phyloP scores from a whole-genome alignment of 208 protist genomes.

The Wallacemonas sp. region DNA sequence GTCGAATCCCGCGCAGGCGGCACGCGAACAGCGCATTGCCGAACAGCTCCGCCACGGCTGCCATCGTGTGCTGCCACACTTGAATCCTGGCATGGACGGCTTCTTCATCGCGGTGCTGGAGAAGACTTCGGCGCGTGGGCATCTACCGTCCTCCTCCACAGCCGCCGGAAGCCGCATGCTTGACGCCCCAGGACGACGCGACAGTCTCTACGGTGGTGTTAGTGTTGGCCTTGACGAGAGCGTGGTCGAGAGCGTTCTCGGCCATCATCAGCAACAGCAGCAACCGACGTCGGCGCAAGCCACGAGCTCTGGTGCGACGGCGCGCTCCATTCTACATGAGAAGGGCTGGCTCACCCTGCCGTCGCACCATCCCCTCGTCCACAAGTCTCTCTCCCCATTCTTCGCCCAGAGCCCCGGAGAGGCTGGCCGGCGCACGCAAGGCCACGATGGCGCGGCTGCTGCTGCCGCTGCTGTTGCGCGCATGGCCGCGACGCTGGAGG shows the following conservation, averaged over 20 bases:
- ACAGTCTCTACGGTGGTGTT: neutral
- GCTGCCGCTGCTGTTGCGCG: neutral
- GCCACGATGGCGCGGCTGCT: too few species aligned
- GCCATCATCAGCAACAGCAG: neutral
- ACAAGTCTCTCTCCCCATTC: constrained; percentile 5
- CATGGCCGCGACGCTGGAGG: neutral
- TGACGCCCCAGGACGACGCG: neutral
- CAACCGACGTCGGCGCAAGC: neutral
- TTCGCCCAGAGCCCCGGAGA: neutral
- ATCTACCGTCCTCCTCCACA: neutral
- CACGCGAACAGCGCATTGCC: constrained; percentile 10
- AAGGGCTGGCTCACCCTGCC: constrained; percentile 17
- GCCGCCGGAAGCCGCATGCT: neutral
- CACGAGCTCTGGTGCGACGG: neutral
- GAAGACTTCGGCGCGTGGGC: constrained; percentile 6
- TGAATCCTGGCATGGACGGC: constrained; percentile 54
- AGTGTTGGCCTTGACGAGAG: neutral
- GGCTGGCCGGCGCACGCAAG: too few species aligned
- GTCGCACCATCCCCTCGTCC: neutral
- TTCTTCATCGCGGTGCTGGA: constrained; percentile 75
- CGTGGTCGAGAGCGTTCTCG: constrained; percentile 1
- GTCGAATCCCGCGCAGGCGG: neutral
- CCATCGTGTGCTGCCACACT: constrained; percentile 76
- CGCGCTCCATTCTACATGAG: constrained; percentile 18
- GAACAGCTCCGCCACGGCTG: constrained; percentile 39